Conservation (phyloP, 345 rosid genomes). For the Eucalyptus shirleyi region DNA sequence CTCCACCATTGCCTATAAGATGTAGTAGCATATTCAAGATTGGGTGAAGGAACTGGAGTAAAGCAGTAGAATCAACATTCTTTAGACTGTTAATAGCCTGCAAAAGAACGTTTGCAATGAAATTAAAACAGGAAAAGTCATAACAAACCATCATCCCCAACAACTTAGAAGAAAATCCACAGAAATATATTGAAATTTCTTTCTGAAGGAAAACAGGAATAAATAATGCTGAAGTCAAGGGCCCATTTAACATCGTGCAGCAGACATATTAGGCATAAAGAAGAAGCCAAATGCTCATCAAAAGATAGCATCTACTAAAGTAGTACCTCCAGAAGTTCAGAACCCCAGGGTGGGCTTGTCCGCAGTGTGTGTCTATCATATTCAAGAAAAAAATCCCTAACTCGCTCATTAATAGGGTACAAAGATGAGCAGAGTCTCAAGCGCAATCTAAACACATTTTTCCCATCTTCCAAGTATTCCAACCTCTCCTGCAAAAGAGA, state of each 20-base stretch:
- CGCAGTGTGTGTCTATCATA: conserved; percentile 96
- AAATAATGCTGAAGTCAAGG: not conserved
- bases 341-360: conserved; percentile 97
- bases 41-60: conserved; percentile 99
- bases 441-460: conserved; percentile 73
- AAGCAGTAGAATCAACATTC: conserved; percentile 91
- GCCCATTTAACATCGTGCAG: not conserved
- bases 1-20: conserved; percentile 99
- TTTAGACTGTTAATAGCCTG: conserved; percentile 99
- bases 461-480: conserved; percentile 97
- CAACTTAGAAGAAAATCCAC: not conserved
- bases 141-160: not conserved
- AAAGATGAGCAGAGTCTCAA: conserved; percentile 88
- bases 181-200: not conserved
- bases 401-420: conserved; percentile 86
- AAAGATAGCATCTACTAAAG: not conserved
- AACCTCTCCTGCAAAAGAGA: conserved; percentile 63
- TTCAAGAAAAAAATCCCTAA: conserved; percentile 95
- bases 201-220: not conserved
- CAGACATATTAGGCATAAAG: not conserved
- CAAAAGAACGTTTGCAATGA: not conserved
- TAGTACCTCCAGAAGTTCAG: conserved; percentile 96
- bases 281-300: not conserved
- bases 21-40: conserved; percentile 94
- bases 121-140: not conserved